phyloP scores from a whole-genome alignment of 305 asterid genomes.

The Plantago lanceolata region DNA sequence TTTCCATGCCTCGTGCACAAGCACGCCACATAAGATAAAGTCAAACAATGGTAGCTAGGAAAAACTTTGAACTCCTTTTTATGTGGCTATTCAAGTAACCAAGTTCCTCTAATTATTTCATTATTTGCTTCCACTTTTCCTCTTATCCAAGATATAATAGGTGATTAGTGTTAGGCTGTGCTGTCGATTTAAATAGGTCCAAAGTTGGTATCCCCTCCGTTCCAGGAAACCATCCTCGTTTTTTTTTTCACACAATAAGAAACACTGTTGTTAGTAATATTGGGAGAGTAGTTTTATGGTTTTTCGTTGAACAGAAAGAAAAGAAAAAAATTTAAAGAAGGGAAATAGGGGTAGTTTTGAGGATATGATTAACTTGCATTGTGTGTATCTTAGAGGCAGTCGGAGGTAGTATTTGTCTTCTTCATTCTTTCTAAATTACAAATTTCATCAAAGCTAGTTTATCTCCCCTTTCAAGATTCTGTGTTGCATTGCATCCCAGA shows the following conservation, averaged over 20 bases:
- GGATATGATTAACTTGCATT: too few relatives aligned
- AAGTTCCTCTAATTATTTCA: slow-evolving; percentile 5
- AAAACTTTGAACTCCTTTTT: slow-evolving; percentile 9
- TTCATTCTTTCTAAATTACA: neutral
- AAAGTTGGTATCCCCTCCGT: neutral
- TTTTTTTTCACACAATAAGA: neutral
- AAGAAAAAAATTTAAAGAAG: too few relatives aligned
- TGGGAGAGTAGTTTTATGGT: neutral
- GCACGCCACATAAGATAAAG: slow-evolving; percentile 9
- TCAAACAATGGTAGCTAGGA: neutral
- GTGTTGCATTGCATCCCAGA: neutral
- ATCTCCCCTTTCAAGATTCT: neutral
- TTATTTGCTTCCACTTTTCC: slow-evolving; percentile 13
- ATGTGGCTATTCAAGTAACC: slow-evolving; percentile 4
- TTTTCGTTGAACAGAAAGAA: too few relatives aligned
- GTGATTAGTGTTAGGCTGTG: neutral
- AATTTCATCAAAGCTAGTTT: slow-evolving; percentile 10
- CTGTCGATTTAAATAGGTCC: neutral
- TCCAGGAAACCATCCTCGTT: neutral
- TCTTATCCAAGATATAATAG: slow-evolving; percentile 2
- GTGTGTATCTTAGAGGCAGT: too few relatives aligned
- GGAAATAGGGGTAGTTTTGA: neutral
- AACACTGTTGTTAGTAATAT: neutral
- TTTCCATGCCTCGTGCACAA: neutral
- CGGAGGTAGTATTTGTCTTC: neutral